These are phyloP conservation scores for Gnaphalium uliginosum DNA, from an alignment of 129 eudicot species.

Conservation along the genomic window DNA sequence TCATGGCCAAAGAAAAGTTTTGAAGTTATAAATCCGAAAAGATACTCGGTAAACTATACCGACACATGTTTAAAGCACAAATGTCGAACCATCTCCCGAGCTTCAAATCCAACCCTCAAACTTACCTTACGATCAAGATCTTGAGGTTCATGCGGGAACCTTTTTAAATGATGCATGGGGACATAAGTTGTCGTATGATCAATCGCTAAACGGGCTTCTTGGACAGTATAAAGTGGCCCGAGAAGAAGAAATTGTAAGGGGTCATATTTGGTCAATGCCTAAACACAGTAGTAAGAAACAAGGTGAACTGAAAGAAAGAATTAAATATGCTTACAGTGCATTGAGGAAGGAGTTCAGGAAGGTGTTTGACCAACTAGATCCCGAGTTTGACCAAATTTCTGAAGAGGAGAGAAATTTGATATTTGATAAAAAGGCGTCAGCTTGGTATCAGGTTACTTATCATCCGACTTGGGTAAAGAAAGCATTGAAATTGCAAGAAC, in stretches of 20 bases:
- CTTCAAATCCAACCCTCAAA: conserved; percentile 19
- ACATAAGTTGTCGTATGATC: conserved; percentile 51
- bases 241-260: conserved; percentile 72
- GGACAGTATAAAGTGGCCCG: conserved; percentile 66
- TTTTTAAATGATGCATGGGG: conserved; percentile 63
- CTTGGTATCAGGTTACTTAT: conserved; percentile 77
- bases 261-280: conserved; percentile 82
- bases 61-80: conserved; percentile 40
- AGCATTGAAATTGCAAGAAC: conserved; percentile 40
- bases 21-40: conserved; percentile 53
- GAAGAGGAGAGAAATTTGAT: conserved; percentile 49
- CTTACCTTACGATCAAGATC: conserved; percentile 50
- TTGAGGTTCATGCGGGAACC: conserved; percentile 44
- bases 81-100: conserved; percentile 28
- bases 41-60: conserved; percentile 57
- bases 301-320: conserved; percentile 67
- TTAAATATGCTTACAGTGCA: conserved; percentile 58
- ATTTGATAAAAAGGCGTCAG: conserved; percentile 70
- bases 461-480: conserved; percentile 49
- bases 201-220: conserved; percentile 52
- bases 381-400: conserved; percentile 38
- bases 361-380: conserved; percentile 50
- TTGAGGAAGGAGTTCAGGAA: conserved; percentile 65
- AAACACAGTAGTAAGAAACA: conserved; percentile 52
- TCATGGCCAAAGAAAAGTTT: conserved; percentile 64